These are phyloP conservation scores for Arctostaphylos glauca DNA, from an alignment of 148 eudicot species.

Conservation along the genomic window DNA sequence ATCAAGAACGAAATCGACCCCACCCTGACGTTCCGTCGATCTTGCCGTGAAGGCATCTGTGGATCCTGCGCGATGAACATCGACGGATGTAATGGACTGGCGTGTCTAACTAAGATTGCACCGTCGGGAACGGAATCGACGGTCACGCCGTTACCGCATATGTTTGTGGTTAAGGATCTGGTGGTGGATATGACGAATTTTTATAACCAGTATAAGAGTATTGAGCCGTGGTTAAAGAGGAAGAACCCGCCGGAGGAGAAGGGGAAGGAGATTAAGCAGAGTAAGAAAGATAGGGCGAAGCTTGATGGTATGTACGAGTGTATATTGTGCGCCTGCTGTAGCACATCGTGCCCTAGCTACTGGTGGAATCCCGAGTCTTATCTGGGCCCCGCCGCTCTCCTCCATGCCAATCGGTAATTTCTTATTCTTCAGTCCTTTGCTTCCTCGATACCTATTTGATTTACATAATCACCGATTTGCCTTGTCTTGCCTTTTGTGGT, in stretches of 20 bases:
- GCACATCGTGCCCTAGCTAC: constrained; percentile 95
- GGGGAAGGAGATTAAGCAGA: constrained; percentile 84
- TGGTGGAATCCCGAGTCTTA: constrained; percentile 99
- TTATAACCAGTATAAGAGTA: constrained; percentile 90
- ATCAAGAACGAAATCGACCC: constrained; percentile 95
- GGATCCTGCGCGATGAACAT: constrained; percentile 99
- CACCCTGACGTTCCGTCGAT: constrained; percentile 82
- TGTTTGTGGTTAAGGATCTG: constrained; percentile 95
- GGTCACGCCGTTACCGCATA: constrained; percentile 85
- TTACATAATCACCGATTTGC: background rate
- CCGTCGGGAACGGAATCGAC: constrained; percentile 26
- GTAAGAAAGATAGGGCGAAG: constrained; percentile 83
- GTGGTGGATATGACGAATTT: constrained; percentile 99
- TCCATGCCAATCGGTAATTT: constrained; percentile 82
- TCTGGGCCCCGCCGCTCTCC: constrained; percentile 94
- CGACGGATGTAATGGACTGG: constrained; percentile 86
- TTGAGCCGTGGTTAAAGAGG: constrained; percentile 98
- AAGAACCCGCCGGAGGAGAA: constrained; percentile 40
- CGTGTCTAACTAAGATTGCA: constrained; percentile 80
- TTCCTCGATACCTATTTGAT: background rate
- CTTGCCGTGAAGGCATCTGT: constrained; percentile 92
- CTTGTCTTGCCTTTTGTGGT: too few species aligned
- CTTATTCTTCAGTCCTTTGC: background rate
- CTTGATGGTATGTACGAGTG: constrained; percentile 99
- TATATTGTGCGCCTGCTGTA: constrained; percentile 90